Percentiles rank a stretch among this genome's conserved stretches.
phyloP scores from a whole-genome alignment of 129 eudicot genomes.

The Oenanthe sinensis region DNA sequence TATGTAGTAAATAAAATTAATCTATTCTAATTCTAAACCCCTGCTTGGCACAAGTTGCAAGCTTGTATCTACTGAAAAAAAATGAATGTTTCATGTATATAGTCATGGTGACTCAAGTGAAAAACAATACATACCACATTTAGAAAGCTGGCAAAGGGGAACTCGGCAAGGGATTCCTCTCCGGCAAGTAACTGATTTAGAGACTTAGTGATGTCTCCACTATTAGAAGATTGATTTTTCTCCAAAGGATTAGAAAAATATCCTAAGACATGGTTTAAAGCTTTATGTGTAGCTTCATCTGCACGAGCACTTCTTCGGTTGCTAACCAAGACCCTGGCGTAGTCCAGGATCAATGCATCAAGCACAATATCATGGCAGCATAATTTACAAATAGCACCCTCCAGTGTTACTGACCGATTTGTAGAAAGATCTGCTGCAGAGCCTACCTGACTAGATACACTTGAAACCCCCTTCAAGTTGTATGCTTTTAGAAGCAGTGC shows the following conservation, averaged over 20 bases:
- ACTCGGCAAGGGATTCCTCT: slow-evolving; percentile 84
- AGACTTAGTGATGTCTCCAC: slow-evolving; percentile 17
- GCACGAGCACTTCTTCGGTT: slow-evolving; percentile 59
- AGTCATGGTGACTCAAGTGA: neutral
- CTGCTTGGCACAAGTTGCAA: neutral
- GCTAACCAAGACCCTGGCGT: slow-evolving; percentile 68
- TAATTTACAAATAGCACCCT: slow-evolving; percentile 66
- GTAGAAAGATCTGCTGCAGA: slow-evolving; percentile 37
- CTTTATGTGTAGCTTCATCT: slow-evolving; percentile 52
- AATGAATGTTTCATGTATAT: neutral
- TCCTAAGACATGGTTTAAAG: slow-evolving; percentile 54
- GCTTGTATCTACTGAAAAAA: neutral
- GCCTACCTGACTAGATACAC: slow-evolving; percentile 42
- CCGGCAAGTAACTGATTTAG: slow-evolving; percentile 51
- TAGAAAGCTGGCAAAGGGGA: slow-evolving; percentile 79
- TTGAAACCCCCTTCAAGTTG: slow-evolving; percentile 31
- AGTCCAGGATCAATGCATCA: slow-evolving; percentile 74
- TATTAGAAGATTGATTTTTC: slow-evolving; percentile 26
- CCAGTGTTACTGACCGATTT: slow-evolving; percentile 42
- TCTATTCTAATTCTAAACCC: neutral
- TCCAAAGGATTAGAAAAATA: slow-evolving; percentile 24
- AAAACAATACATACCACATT: slow-evolving; percentile 51
- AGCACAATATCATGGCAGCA: slow-evolving; percentile 78
- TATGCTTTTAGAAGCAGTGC: slow-evolving; percentile 54
- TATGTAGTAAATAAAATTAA: too few relatives aligned